Conservation (phyloP, 805 yeast species). For the Alloascoidea hylecoeti region DNA sequence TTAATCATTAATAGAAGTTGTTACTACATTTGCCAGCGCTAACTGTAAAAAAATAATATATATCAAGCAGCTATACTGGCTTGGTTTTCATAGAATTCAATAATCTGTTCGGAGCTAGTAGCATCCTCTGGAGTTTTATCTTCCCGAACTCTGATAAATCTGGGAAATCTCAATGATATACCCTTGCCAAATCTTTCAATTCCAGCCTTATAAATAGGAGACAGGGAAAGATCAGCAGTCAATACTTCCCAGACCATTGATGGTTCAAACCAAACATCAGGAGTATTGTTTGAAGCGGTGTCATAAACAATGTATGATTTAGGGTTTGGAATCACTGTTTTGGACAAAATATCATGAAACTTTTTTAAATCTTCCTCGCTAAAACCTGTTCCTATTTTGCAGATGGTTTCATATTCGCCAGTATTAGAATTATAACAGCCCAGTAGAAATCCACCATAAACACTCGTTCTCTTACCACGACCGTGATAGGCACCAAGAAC, state of each 20-base stretch:
- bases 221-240: conserved; percentile 80
- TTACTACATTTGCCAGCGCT: too few species aligned
- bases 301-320: conserved; percentile 59
- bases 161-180: conserved; percentile 75
- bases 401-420: conserved; percentile 88
- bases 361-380: conserved; percentile 66
- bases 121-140: conserved; percentile 83
- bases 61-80: conserved; percentile 23
- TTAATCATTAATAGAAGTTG: too few species aligned
- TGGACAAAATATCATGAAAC: conserved; percentile 45
- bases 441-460: conserved; percentile 86
- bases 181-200: conserved; percentile 63
- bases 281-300: conserved; percentile 44
- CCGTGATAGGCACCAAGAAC: conserved; percentile 93
- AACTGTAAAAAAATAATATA: too few species aligned
- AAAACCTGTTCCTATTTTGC: conserved; percentile 97
- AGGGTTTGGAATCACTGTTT: conserved; percentile 51
- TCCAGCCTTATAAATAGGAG: conserved; percentile 86
- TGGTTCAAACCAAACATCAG: conserved; percentile 95
- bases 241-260: conserved; percentile 71
- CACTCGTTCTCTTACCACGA: conserved; percentile 86
- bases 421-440: conserved; percentile 86
- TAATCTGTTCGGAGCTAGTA: conserved; percentile 70
- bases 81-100: conserved; percentile 73
- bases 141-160: conserved; percentile 72